Conservation (phyloP, 495 filamentous ascomycete genomes). For the Aspergillus funiculosus region DNA sequence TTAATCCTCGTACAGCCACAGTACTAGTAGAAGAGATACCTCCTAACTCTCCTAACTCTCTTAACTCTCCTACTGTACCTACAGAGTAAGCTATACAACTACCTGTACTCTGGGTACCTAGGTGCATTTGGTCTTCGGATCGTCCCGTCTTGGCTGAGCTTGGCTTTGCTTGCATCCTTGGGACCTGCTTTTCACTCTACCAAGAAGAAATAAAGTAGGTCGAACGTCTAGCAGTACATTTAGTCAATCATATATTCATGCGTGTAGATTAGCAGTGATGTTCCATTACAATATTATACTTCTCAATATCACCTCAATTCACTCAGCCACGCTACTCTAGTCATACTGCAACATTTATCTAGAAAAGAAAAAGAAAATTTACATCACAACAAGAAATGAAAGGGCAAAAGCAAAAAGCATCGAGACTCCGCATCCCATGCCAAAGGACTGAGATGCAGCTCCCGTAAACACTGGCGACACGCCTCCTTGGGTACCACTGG, state of each 20-base stretch:
- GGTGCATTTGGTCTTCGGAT: conserved; percentile 11
- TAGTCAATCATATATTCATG: too few species aligned
- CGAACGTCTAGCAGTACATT: too few species aligned
- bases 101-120: too few species aligned
- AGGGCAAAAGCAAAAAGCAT: conserved; percentile 9
- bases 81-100: neutral
- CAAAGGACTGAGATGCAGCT: conserved; percentile 16
- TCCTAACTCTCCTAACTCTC: too few species aligned
- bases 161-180: too few species aligned
- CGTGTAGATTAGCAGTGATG: too few species aligned
- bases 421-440: conserved; percentile 7
- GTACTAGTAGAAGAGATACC: too few species aligned
- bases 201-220: too few species aligned
- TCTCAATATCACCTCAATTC: neutral
- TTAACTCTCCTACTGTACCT: neutral
- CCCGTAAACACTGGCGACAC: conserved; percentile 25
- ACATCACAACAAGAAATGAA: conserved; percentile 13
- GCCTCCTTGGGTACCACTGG: conserved; percentile 22
- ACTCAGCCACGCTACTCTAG: neutral
- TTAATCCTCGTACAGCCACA: too few species aligned
- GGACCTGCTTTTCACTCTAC: too few species aligned
- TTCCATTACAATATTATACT: conserved; percentile 1
- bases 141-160: conserved; percentile 21
- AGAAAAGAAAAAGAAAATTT: conserved; percentile 3
- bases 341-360: neutral